A percentile compares a stretch with the other conserved stretches of the same genome.
These are phyloP conservation scores for Botrytis pseudocinerea DNA, from an alignment of 2,329 filamentous ascomycete species.

Conservation along the genomic window DNA sequence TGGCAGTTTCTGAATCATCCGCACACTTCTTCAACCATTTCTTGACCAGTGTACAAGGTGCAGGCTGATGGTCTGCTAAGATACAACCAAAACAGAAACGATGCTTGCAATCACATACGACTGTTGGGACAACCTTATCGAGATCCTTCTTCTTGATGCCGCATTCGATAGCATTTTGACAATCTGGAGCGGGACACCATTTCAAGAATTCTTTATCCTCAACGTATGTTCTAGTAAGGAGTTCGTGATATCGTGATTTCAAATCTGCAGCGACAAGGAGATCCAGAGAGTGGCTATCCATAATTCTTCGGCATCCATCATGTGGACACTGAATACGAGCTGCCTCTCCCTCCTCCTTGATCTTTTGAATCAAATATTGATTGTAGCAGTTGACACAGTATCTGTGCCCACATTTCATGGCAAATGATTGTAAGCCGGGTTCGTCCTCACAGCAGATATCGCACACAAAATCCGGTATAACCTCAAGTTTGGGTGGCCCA, in stretches of 20 bases:
- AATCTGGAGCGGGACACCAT: conserved; percentile 98
- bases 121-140: conserved; percentile 81
- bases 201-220: conserved; percentile 95
- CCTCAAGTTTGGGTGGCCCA: conserved; percentile 66
- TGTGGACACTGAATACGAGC: conserved; percentile 92
- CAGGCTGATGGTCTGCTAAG: conserved; percentile 86
- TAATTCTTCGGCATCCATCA: conserved; percentile 82
- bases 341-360: conserved; percentile 91
- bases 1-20: conserved; percentile 96
- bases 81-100: conserved; percentile 96
- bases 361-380: conserved; percentile 90
- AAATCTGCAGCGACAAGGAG: conserved; percentile 65
- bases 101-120: conserved; percentile 80
- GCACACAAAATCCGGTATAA: conserved; percentile 76
- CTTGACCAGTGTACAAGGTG: conserved; percentile 88
- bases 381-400: conserved; percentile 92
- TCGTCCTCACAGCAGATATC: conserved; percentile 96
- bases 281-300: conserved; percentile 85
- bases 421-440: conserved; percentile 75
- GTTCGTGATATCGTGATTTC: conserved; percentile 69
- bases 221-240: conserved; percentile 92
- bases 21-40: conserved; percentile 98
- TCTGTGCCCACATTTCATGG: conserved; percentile 91
- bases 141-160: conserved; percentile 84
- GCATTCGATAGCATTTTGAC: conserved; percentile 89